Conservation (phyloP, 2,329 filamentous ascomycete genomes). For the Cytospora mali region DNA sequence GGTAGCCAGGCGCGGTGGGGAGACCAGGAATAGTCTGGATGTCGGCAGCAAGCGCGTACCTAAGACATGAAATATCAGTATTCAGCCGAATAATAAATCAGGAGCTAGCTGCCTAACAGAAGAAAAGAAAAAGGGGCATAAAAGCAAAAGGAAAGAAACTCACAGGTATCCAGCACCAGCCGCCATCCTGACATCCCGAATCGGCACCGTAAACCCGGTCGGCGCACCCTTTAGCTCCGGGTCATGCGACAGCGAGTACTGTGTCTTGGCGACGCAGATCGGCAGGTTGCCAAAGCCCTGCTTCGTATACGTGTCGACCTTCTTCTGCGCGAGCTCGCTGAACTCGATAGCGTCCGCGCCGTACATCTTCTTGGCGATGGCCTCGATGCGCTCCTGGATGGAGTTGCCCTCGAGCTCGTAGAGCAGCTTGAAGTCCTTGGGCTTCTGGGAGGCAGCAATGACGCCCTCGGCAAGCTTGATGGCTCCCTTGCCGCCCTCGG, state of each 20-base stretch:
- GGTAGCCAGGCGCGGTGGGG: conserved; percentile 90
- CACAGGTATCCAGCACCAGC: conserved; percentile 90
- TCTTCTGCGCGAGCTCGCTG: conserved; percentile 90
- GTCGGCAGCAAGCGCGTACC: conserved; percentile 91
- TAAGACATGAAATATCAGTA: conserved; percentile 45
- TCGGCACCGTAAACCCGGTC: conserved; percentile 90
- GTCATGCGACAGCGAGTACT: conserved; percentile 95
- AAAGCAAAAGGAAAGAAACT: conserved; percentile 42
- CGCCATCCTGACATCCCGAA: conserved; percentile 90
- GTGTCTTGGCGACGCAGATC: conserved; percentile 97
- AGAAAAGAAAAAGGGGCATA: background rate
- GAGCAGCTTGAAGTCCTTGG: conserved; percentile 84
- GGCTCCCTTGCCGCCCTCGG: conserved; percentile 88
- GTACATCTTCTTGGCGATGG: conserved; percentile 92
- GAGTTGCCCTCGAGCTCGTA: conserved; percentile 74
- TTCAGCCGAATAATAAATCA: background rate
- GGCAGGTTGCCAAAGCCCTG: conserved; percentile 93
- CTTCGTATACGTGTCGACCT: conserved; percentile 90
- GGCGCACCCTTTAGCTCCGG: conserved; percentile 93
- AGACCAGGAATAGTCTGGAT: conserved; percentile 98
- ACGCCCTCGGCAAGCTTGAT: conserved; percentile 86
- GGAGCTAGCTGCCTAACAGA: background rate
- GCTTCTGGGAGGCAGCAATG: conserved; percentile 78
- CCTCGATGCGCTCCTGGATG: conserved; percentile 87
- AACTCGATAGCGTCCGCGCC: conserved; percentile 89